phyloP scores from a whole-genome alignment of 208 protist species.

The Borovskyia barvae region DNA sequence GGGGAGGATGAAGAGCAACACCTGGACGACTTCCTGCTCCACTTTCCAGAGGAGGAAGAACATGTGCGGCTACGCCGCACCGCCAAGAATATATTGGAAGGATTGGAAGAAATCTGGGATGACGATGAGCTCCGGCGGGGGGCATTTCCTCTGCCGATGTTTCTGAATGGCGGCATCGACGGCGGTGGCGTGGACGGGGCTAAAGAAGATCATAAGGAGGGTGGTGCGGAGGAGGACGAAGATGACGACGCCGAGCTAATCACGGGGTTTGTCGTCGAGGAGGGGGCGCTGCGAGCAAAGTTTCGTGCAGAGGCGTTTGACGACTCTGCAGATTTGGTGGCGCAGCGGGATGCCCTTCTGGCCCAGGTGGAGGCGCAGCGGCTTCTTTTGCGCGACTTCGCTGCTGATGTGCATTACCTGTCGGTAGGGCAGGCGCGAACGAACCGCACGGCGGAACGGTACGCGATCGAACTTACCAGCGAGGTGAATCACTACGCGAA shows the following conservation, averaged over 20 bases:
- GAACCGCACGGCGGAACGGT: conserved; percentile 46
- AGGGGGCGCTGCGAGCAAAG: conserved; percentile 35
- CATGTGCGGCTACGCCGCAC: conserved; percentile 65
- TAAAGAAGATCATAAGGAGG: too few species aligned
- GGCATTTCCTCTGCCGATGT: conserved; percentile 19
- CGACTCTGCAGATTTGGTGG: conserved; percentile 52
- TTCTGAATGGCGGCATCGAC: conserved; percentile 2
- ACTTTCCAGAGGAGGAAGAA: conserved; percentile 61
- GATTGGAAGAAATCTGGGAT: conserved; percentile 28
- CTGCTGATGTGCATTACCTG: conserved; percentile 51
- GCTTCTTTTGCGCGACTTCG: conserved; percentile 38
- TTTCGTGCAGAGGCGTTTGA: conserved; percentile 64
- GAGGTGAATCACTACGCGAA: conserved; percentile 70
- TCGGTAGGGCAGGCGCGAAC: conserved; percentile 33
- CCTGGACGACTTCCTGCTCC: conserved; percentile 48
- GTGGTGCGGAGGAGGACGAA: conserved; percentile 1
- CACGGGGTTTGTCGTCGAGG: conserved; percentile 42
- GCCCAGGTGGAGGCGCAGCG: conserved; percentile 42
- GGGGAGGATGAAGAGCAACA: conserved; percentile 35
- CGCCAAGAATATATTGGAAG: conserved; percentile 57
- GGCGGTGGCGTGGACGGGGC: conserved; percentile 2
- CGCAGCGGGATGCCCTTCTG: conserved; percentile 36
- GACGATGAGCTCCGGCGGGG: not conserved
- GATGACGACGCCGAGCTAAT: conserved; percentile 16
- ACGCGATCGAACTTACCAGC: conserved; percentile 63